Evolutionary conservation across 2,329 filamentous ascomycete genomes (phyloP).

Genomic region (Pseudogymnoascus sp.): DNA sequence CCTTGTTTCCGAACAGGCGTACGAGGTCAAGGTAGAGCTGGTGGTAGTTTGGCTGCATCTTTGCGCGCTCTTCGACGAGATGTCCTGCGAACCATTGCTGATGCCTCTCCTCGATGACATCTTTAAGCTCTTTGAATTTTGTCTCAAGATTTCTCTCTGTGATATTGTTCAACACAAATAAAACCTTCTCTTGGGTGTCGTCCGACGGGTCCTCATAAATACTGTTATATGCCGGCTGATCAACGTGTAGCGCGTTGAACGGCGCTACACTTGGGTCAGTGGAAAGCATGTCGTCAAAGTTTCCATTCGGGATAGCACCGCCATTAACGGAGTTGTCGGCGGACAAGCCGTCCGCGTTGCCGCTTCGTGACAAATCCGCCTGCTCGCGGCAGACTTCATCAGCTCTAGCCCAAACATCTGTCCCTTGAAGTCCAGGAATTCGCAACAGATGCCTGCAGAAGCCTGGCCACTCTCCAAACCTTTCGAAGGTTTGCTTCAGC

Average conservation of each 20-base stretch:
- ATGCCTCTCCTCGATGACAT: conserved; percentile 71
- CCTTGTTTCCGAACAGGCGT: conserved; percentile 70
- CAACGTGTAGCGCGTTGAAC: conserved; percentile 73
- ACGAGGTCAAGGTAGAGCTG: conserved; percentile 86
- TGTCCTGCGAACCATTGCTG: conserved; percentile 97
- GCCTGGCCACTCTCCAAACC: conserved; percentile 89
- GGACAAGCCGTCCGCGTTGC: conserved; percentile 44
- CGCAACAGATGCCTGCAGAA: conserved; percentile 82
- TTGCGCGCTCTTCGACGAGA: conserved; percentile 90
- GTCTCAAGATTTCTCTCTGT: conserved; percentile 80
- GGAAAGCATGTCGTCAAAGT: conserved; percentile 53
- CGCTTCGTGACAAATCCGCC: conserved; percentile 51
- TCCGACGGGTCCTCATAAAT: conserved; percentile 77
- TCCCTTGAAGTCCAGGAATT: conserved; percentile 74
- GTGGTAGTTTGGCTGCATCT: conserved; percentile 96
- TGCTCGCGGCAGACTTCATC: conserved; percentile 70
- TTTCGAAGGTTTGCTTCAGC: conserved; percentile 75
- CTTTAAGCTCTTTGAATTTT: conserved; percentile 76
- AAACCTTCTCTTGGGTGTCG: conserved; percentile 83
- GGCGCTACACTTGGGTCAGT: conserved; percentile 59
- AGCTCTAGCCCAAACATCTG: conserved; percentile 76
- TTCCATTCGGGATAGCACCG: conserved; percentile 61
- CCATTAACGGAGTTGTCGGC: conserved; percentile 36
- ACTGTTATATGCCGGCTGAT: conserved; percentile 56
- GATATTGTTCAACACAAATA: conserved; percentile 95